Percentiles rank a stretch among this genome's conserved stretches.
Evolutionary conservation across 495 filamentous ascomycete species (phyloP).

Genomic region (Hypoxylon rickii): DNA sequence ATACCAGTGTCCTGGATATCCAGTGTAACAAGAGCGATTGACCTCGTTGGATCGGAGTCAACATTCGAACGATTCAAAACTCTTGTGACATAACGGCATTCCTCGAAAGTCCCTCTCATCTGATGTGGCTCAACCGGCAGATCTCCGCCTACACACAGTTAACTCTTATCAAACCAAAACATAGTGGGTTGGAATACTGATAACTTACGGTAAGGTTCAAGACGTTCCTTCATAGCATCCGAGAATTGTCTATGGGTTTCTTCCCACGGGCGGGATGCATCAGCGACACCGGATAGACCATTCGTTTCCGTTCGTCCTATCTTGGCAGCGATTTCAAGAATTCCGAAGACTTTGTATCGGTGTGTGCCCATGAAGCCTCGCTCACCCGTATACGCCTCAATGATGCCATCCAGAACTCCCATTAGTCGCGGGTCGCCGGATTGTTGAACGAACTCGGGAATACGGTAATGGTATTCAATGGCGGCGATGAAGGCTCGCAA

Average conservation of each 20-base stretch:
- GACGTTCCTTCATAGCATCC: slow-evolving; percentile 57
- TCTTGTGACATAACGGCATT: slow-evolving; percentile 52
- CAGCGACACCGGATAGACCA: slow-evolving; percentile 48
- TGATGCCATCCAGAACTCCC: slow-evolving; percentile 54
- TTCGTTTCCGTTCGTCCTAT: slow-evolving; percentile 57
- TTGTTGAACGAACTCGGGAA: slow-evolving; percentile 54
- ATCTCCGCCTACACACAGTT: slow-evolving; percentile 27
- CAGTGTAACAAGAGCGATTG: slow-evolving; percentile 51
- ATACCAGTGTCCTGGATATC: slow-evolving; percentile 53
- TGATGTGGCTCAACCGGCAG: slow-evolving; percentile 52
- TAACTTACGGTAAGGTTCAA: slow-evolving; percentile 49
- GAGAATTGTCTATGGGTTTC: slow-evolving; percentile 56
- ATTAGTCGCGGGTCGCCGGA: slow-evolving; percentile 50
- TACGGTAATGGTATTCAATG: slow-evolving; percentile 54
- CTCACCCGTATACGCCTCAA: slow-evolving; percentile 55
- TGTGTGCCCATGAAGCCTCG: slow-evolving; percentile 59
- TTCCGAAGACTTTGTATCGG: slow-evolving; percentile 58
- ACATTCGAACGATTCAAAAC: slow-evolving; percentile 48
- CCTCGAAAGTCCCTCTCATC: slow-evolving; percentile 57
- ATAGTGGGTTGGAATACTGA: neutral
- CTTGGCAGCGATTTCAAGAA: slow-evolving; percentile 57
- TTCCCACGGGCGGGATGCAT: slow-evolving; percentile 52
- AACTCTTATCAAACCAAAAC: neutral
- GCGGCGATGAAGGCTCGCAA: slow-evolving; percentile 56
- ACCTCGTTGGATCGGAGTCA: slow-evolving; percentile 48